A percentile compares a stretch with the other conserved stretches of the same genome.
phyloP scores from a whole-genome alignment of 2,329 filamentous ascomycete genomes.

The Ophiobolus disseminans region DNA sequence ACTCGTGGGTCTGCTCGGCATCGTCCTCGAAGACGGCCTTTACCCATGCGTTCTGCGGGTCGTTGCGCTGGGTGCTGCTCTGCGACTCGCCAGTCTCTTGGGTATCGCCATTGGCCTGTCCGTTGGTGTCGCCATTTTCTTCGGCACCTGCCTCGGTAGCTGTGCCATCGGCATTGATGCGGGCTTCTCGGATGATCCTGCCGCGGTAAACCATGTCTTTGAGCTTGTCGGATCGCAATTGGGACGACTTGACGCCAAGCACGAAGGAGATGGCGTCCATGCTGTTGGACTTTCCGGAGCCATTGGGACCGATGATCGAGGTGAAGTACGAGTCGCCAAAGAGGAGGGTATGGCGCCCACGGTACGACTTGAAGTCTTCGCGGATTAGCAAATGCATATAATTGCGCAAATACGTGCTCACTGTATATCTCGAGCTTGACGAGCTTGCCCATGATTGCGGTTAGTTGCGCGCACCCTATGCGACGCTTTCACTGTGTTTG shows the following conservation, averaged over 20 bases:
- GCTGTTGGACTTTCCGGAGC: conserved; percentile 97
- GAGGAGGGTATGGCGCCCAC: conserved; percentile 90
- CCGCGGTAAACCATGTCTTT: conserved; percentile 96
- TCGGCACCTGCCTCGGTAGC: conserved; percentile 58
- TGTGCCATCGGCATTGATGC: conserved; percentile 90
- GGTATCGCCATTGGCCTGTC: conserved; percentile 43
- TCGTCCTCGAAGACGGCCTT: conserved; percentile 99
- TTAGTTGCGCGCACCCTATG: conserved; percentile 18
- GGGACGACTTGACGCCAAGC: conserved; percentile 97
- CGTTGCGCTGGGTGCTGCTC: conserved; percentile 69
- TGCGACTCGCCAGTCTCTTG: conserved; percentile 61
- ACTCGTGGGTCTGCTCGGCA: conserved; percentile 89
- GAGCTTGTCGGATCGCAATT: conserved; percentile 90
- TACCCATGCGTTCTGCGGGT: conserved; percentile 96
- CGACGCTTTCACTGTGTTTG: conserved; percentile 17
- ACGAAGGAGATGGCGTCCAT: conserved; percentile 99
- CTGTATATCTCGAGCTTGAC: conserved; percentile 93
- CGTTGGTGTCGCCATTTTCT: conserved; percentile 52
- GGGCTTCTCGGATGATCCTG: conserved; percentile 88
- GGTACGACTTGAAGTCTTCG: conserved; percentile 98
- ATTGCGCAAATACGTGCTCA: conserved; percentile 54
- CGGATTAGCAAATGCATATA: conserved; percentile 13
- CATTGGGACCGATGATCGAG: conserved; percentile 99
- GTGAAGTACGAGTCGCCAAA: conserved; percentile 99
- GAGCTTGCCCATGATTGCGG: conserved; percentile 82